phyloP scores from a whole-genome alignment of 2,329 filamentous ascomycete genomes.

The Colletotrichum eremochloae region DNA sequence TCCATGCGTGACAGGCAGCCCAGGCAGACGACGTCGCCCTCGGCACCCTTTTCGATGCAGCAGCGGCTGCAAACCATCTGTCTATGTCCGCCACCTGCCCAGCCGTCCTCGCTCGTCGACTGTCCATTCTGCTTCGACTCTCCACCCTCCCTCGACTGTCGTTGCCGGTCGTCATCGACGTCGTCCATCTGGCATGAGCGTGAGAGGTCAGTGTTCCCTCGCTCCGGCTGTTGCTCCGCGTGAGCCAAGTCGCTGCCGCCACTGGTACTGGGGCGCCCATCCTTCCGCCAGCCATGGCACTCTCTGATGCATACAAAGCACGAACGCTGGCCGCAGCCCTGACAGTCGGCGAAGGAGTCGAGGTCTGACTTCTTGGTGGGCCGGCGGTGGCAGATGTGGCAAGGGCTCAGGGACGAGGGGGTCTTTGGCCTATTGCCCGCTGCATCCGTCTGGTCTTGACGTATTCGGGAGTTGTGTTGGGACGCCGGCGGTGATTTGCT shows the following conservation, averaged over 20 bases:
- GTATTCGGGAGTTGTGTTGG: slow-evolving; percentile 8
- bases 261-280: slow-evolving; percentile 43
- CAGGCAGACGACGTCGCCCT: slow-evolving; percentile 76
- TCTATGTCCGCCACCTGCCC: slow-evolving; percentile 60
- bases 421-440: slow-evolving; percentile 30
- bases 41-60: slow-evolving; percentile 73
- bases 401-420: slow-evolving; percentile 61
- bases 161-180: slow-evolving; percentile 52
- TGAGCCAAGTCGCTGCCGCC: slow-evolving; percentile 15
- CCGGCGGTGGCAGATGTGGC: slow-evolving; percentile 76
- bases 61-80: slow-evolving; percentile 75
- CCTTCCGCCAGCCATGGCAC: slow-evolving; percentile 64
- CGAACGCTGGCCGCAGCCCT: slow-evolving; percentile 71
- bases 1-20: slow-evolving; percentile 68
- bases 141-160: slow-evolving; percentile 31
- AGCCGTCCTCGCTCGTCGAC: slow-evolving; percentile 47
- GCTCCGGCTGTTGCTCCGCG: slow-evolving; percentile 28
- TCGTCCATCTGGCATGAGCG: slow-evolving; percentile 66
- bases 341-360: slow-evolving; percentile 75
- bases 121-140: slow-evolving; percentile 7
- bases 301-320: slow-evolving; percentile 78
- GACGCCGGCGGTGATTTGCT: slow-evolving; percentile 29
- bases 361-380: slow-evolving; percentile 76
- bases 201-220: slow-evolving; percentile 48
- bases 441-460: slow-evolving; percentile 24